A percentile compares a stretch with the other conserved stretches of the same genome.
phyloP scores from a whole-genome alignment of 495 filamentous ascomycete genomes.

The Trichoderma reesei region DNA sequence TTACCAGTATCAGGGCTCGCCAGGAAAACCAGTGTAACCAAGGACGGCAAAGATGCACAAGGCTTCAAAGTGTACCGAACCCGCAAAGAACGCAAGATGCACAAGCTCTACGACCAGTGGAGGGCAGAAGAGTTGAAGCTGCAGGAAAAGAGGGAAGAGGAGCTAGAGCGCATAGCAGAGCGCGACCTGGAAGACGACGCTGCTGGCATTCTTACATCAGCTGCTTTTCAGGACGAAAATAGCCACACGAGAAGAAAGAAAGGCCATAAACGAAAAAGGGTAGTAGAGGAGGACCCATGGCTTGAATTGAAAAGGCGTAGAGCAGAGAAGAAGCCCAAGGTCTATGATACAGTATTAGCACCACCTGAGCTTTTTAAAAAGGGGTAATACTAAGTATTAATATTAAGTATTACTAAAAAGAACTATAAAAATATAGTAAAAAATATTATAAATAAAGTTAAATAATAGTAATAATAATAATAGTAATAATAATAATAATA shows the following conservation, averaged over 20 bases:
- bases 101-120: conserved; percentile 73
- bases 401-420: no score
- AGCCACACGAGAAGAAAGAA: conserved; percentile 10
- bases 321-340: conserved; percentile 45
- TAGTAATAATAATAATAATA: no score
- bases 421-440: no score
- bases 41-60: conserved; percentile 39
- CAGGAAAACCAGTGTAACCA: conserved; percentile 33
- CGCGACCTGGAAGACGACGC: conserved; percentile 53
- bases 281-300: conserved; percentile 66
- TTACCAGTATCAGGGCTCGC: conserved; percentile 62
- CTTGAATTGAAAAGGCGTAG: conserved; percentile 53
- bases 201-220: conserved; percentile 35
- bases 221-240: conserved; percentile 24
- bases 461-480: no score
- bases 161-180: conserved; percentile 53
- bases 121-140: conserved; percentile 51
- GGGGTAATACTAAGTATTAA: not conserved
- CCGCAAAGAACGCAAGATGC: conserved; percentile 74
- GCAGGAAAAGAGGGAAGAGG: conserved; percentile 49
- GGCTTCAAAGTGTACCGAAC: conserved; percentile 51
- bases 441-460: no score
- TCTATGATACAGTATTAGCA: conserved; percentile 73
- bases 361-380: conserved; percentile 55
- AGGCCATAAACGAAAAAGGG: conserved; percentile 44